phyloP scores from a whole-genome alignment of 768 basidiomycete genomes.

The Sistotremastrum niveocremeum region DNA sequence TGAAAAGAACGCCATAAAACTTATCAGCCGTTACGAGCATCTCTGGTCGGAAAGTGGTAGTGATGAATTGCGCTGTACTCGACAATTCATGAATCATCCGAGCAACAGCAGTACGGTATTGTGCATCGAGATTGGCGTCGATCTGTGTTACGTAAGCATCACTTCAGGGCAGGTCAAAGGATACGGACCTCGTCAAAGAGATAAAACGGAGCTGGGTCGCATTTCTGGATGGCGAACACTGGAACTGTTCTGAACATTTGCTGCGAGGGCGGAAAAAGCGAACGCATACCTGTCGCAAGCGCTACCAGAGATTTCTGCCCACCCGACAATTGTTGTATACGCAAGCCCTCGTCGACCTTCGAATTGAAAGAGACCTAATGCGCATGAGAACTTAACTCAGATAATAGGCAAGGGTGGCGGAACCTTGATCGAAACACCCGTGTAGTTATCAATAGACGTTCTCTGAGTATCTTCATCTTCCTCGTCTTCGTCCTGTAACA shows the following conservation, averaged over 20 bases:
- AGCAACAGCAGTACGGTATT: constrained; percentile 94
- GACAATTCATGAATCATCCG: constrained; percentile 92
- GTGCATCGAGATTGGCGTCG: constrained; percentile 94
- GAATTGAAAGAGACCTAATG: constrained; percentile 98
- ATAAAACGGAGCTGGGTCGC: constrained; percentile 98
- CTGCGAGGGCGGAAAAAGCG: neutral
- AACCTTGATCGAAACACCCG: constrained; percentile 94
- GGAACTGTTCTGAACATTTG: constrained; percentile 5
- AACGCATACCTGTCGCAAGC: constrained; percentile 63
- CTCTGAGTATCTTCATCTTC: constrained; percentile 64
- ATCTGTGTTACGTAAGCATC: constrained; percentile 35
- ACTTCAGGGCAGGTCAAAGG: neutral
- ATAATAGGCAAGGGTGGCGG: no score
- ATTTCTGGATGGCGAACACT: constrained; percentile 99
- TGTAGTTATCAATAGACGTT: constrained; percentile 82
- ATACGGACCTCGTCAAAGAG: constrained; percentile 81
- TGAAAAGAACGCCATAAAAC: constrained; percentile 94
- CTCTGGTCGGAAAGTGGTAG: constrained; percentile 95
- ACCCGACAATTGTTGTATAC: constrained; percentile 93
- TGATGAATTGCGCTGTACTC: constrained; percentile 86
- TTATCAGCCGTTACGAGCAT: constrained; percentile 94
- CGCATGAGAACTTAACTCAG: neutral
- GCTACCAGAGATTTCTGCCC: constrained; percentile 97
- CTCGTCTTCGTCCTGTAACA: constrained; percentile 62
- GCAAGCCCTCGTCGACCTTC: constrained; percentile 89